Base-by-base conservation (phyloP, 768 basidiomycete genomes). In the Hemileccinum rubropunctum region DNA sequence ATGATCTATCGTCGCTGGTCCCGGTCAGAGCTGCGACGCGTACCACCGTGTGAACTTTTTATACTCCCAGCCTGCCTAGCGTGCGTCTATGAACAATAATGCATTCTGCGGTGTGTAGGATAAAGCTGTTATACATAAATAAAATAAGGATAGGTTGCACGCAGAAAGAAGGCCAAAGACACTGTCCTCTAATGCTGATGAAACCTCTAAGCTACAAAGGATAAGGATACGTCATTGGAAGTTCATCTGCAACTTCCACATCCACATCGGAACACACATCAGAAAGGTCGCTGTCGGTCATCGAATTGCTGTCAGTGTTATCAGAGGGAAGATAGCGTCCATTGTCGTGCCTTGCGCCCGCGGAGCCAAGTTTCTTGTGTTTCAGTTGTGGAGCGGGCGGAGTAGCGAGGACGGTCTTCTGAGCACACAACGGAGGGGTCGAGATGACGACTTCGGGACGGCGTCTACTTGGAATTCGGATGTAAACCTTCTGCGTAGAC, bases 101-200 rank as follows among this genome's bases (percentile, higher is more conserved):
- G 26, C 42, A 42, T 28, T 20, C 30, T 9, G 35, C 27, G 20
- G 30, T 20, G 27, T 11, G 34, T 42, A 32, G 34, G 33, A 48
- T 52, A 60, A 35, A 15, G 18, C 30, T 23, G n/a, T 45, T 47
- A 37, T 46, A 45, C 43, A 57, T 68, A 69, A 61, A 69, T 68
- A 70, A 47, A 63, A 67, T 67, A 67, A 67, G 54, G 59, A 67
- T 67, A 67, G 44, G 33, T 42, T 43, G 49, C 47, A 37, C 53
- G 58, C 60, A 14, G 17, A 48, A 45, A 40, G 35, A 3, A 3
- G 11, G 28, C 48, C 20, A 49, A 33, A 14, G 39, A 50, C 30
- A 58, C 33, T 34, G 41, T 42, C 48, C 38, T 59, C 57, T 34
- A 48, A 43, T 42, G 36, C 23, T 51, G 36, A 28, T 51, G 53